These are phyloP conservation scores for Mucor racemosus DNA, from an alignment of 371 early-diverging fungal genomes.

Conservation along the genomic window DNA sequence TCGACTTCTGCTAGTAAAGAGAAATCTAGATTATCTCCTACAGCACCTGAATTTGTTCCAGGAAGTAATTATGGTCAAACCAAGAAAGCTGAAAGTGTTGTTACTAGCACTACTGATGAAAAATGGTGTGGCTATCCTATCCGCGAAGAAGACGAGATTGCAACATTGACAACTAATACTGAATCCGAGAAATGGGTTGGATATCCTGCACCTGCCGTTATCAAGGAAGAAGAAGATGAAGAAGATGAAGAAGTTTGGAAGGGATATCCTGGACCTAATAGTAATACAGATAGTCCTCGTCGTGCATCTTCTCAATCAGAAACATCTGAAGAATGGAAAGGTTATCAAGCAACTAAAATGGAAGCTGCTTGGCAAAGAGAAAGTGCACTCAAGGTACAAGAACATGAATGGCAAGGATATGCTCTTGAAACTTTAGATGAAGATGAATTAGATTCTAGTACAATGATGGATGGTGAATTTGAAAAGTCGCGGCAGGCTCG, in stretches of 20 bases:
- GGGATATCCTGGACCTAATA: conserved; percentile 41
- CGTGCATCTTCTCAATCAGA: conserved; percentile 47
- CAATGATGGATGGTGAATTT: conserved; percentile 55
- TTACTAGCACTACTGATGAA: conserved; percentile 20
- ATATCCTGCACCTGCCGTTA: conserved; percentile 32
- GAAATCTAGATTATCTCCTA: conserved; percentile 37
- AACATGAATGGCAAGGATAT: conserved; percentile 58
- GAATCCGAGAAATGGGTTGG: conserved; percentile 52
- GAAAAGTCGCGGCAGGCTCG: conserved; percentile 46
- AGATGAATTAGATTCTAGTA: conserved; percentile 48
- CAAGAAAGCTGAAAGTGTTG: background rate
- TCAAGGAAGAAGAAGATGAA: conserved; percentile 31
- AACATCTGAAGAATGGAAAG: conserved; percentile 53
- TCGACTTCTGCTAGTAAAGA: conserved; percentile 18
- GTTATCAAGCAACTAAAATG: conserved; percentile 50
- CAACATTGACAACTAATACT: background rate
- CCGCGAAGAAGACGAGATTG: conserved; percentile 19
- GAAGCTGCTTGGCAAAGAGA: conserved; percentile 51
- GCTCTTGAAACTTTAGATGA: conserved; percentile 47
- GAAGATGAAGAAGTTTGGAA: conserved; percentile 44
- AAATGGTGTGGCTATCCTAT: conserved; percentile 33
- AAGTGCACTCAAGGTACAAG: conserved; percentile 42
- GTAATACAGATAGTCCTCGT: conserved; percentile 28
- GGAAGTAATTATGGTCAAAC: conserved; percentile 9
- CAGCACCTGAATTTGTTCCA: conserved; percentile 49